Percentiles rank a stretch among this genome's conserved stretches.
These are phyloP conservation scores for Trichophyton mentagrophytes DNA, from an alignment of 2,329 filamentous ascomycete species.

Conservation along the genomic window DNA sequence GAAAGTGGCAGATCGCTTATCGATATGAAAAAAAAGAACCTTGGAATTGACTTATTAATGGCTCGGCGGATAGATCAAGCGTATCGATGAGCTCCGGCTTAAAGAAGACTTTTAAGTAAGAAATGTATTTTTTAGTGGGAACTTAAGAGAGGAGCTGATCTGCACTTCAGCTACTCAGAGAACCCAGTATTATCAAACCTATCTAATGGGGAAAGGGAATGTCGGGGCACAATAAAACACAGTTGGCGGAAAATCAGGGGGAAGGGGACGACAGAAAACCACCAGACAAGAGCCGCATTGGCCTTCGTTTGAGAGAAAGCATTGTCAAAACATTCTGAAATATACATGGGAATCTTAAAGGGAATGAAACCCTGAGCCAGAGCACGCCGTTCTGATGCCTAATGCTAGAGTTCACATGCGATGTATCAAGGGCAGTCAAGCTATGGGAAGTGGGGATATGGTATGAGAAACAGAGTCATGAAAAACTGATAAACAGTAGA, in stretches of 20 bases:
- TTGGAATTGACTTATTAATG: background rate
- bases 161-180: slow-evolving; percentile 28
- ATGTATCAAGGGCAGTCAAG: slow-evolving; percentile 1
- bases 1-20: slow-evolving; percentile 1
- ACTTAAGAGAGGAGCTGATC: slow-evolving; percentile 21
- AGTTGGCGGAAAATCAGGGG: background rate
- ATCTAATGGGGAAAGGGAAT: background rate
- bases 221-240: background rate
- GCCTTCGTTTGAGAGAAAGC: slow-evolving; percentile 1
- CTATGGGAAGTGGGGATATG: background rate
- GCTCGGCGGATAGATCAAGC: background rate
- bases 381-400: slow-evolving; percentile 1
- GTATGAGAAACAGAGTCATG: background rate
- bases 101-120: background rate
- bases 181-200: background rate
- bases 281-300: background rate
- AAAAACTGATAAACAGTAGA: background rate
- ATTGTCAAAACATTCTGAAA: slow-evolving; percentile 4
- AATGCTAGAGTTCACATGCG: slow-evolving; percentile 2
- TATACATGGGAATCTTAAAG: slow-evolving; percentile 2
- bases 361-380: background rate
- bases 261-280: slow-evolving; percentile 2
- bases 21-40: background rate
- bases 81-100: background rate
- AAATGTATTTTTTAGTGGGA: background rate